Base-by-base conservation (phyloP, 148 eudicot species). In the Rhododendron ovatum region DNA sequence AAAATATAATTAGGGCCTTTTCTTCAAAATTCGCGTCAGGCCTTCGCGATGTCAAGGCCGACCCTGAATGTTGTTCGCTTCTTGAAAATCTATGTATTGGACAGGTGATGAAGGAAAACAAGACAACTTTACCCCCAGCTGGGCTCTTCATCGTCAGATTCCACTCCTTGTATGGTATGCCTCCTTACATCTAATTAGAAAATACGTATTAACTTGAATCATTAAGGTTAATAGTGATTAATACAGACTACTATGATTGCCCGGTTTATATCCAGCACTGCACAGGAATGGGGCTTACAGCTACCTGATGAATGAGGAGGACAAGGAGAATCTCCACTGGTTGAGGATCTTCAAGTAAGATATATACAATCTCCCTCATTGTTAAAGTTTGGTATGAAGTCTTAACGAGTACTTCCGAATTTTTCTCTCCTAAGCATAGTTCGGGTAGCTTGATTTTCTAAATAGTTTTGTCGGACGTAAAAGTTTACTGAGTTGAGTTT, bases 21-120 rank as follows among this genome's bases (percentile, higher is more conserved):
- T 39, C 43, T 39, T 39, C 43, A 39, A 41, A 41, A 41, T 41
- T 41, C 0, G 43, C 43, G 7, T 0, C 0, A 5, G 7, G 7
- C 7, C 43, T 5, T 7, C 7, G 0, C 45, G 6, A 41, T 41
- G 8, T 41, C 45, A 41, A 41, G 45, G 45, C 45, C 45, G 45
- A 41, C 45, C 45, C 1, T 41, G 45, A 41, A 41, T 41, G 45
- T 41, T 6, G 45, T 41, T 41, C 8, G 8, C 5, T 41, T 41
- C 45, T 41, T 41, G 45, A 5, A 41, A 41, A 41, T 6, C 7
- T 41, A 2, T 22, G 0, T n/a, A 1, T 82, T 57, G n/a, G 24
- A 18, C 51, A 87, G 88, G 88, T 87, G 18, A 75, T 55, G 28
- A 84, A 80, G 74, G 87, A 55, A 28, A 88, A 84, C 26, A 84